These are phyloP conservation scores for Schizophyllum amplum DNA, from an alignment of 1,284 basidiomycete genomes.

Conservation along the genomic window DNA sequence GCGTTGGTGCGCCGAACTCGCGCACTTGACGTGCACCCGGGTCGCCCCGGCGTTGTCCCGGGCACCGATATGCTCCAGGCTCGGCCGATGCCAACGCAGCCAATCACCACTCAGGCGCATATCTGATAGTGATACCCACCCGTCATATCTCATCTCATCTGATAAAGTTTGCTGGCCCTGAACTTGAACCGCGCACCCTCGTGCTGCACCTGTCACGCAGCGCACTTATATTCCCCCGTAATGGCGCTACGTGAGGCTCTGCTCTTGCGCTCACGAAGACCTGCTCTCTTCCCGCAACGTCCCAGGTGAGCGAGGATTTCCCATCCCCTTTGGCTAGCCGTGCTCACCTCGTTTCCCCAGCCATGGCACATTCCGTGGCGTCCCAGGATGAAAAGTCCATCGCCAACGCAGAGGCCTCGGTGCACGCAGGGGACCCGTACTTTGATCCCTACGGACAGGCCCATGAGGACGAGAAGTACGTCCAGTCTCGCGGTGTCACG, in stretches of 20 bases:
- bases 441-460: background rate
- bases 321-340: background rate
- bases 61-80: background rate
- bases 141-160: no score
- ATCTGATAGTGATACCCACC: background rate
- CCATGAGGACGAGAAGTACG: slow-evolving; percentile 1
- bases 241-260: background rate
- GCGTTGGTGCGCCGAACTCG: no score
- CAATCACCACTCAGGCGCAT: background rate
- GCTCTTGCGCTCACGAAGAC: background rate
- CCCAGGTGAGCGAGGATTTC: background rate
- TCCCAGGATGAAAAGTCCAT: background rate
- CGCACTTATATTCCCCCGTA: background rate
- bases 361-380: background rate
- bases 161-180: background rate
- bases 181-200: background rate
- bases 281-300: background rate
- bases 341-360: background rate
- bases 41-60: background rate
- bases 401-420: background rate
- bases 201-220: background rate
- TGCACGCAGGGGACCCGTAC: background rate
- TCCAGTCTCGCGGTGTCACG: slow-evolving; percentile 12
- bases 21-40: background rate
- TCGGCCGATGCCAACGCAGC: background rate